Conservation (phyloP, 179 eudicot species). For the Beta corolliflora region DNA sequence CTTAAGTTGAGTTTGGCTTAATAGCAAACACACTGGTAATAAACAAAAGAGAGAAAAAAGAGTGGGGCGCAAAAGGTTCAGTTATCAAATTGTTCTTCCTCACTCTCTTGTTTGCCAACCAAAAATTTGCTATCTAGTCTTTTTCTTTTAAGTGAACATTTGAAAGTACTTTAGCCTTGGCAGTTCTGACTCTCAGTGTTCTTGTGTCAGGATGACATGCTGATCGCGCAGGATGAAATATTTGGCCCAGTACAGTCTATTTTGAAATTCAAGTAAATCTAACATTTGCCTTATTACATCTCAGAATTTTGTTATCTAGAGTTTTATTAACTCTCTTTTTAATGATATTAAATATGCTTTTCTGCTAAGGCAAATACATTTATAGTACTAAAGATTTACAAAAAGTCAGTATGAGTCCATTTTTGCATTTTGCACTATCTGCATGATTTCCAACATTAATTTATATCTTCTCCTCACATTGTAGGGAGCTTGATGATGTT, state of each 20-base stretch:
- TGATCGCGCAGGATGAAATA: constrained; percentile 82
- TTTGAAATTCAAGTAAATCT: constrained; percentile 75
- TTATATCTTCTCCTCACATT: background rate
- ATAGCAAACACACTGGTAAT: no score
- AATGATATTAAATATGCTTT: no score
- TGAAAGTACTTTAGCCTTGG: background rate
- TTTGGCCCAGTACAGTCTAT: constrained; percentile 86
- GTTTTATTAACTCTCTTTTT: background rate
- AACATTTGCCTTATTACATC: background rate
- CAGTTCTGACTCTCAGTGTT: background rate
- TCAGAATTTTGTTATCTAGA: background rate
- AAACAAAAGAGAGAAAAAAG: no score
- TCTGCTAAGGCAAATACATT: no score
- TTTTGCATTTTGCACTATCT: background rate
- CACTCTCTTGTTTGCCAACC: no score
- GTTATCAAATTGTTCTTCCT: no score
- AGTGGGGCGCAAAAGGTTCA: no score
- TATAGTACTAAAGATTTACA: background rate
- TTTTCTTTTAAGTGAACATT: no score
- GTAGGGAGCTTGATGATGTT: constrained; percentile 72
- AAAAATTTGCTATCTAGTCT: no score
- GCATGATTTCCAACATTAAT: background rate
- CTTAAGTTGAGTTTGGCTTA: no score
- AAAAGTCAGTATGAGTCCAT: background rate
- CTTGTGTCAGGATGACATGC: constrained; percentile 68